These are phyloP conservation scores for Polysphondylium violaceum DNA, from an alignment of 78 protist genomes.

Conservation along the genomic window DNA sequence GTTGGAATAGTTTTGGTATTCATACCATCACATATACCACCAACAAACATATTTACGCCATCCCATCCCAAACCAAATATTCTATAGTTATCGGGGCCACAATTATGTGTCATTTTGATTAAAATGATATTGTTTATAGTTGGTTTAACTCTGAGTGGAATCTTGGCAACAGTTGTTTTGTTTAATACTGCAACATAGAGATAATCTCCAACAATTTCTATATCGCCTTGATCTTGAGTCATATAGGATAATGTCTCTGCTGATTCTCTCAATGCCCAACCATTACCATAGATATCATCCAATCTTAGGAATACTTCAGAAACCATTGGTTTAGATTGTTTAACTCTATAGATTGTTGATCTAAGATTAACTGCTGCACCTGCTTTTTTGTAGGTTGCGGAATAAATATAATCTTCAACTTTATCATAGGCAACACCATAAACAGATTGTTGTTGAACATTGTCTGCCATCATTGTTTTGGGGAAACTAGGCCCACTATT, in stretches of 20 bases:
- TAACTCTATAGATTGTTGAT: no score
- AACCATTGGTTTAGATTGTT: no score
- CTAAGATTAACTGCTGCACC: not conserved
- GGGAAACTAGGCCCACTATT: no score
- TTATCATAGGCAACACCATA: slow-evolving; percentile 51
- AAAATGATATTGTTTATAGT: not conserved
- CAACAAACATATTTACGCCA: slow-evolving; percentile 29
- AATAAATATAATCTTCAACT: not conserved
- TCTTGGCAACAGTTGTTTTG: not conserved
- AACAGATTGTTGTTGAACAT: no score
- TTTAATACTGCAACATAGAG: slow-evolving; percentile 13
- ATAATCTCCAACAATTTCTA: slow-evolving; percentile 50
- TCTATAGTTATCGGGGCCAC: slow-evolving; percentile 4
- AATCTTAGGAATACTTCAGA: no score
- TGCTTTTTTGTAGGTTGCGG: slow-evolving; percentile 1
- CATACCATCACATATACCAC: slow-evolving; percentile 43
- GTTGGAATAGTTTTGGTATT: not conserved
- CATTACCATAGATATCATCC: not conserved
- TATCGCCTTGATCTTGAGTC: no score
- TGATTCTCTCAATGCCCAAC: no score
- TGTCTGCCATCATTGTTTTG: no score
- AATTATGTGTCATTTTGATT: not conserved
- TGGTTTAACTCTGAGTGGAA: slow-evolving; percentile 25
- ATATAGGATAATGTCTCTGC: not conserved
- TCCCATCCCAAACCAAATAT: slow-evolving; percentile 50